Conservation (phyloP, 139 green algal species). For the Picochlorum sp. region DNA sequence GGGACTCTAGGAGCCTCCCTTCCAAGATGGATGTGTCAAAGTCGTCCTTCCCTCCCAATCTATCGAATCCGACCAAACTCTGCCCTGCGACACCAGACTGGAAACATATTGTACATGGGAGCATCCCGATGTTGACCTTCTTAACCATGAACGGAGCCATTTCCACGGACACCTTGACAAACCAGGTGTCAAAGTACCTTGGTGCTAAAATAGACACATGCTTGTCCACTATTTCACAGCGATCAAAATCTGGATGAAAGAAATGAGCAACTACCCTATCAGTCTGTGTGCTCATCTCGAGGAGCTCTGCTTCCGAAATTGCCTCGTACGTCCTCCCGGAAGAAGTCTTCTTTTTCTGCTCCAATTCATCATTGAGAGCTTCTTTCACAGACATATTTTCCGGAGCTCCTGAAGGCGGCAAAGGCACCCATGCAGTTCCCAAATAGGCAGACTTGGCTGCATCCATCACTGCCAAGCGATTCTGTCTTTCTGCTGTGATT, state of each 20-base stretch:
- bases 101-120: conserved; percentile 83
- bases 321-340: too few relatives aligned
- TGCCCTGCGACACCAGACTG: conserved; percentile 62
- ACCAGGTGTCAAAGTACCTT: conserved; percentile 82
- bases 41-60: conserved; percentile 66
- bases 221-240: conserved; percentile 94
- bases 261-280: too few relatives aligned
- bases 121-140: conserved; percentile 83
- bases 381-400: too few relatives aligned
- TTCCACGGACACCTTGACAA: conserved; percentile 82
- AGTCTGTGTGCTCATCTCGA: too few relatives aligned
- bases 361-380: too few relatives aligned
- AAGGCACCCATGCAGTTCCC: too few relatives aligned
- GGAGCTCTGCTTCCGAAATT: too few relatives aligned
- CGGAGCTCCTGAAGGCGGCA: conserved; percentile 32
- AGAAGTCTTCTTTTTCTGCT: too few relatives aligned
- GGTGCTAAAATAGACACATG: conserved; percentile 62
- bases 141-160: conserved; percentile 87
- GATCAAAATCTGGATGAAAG: conserved; percentile 91
- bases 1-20: conserved; percentile 24
- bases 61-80: conserved; percentile 80
- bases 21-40: conserved; percentile 24
- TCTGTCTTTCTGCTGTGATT: conserved; percentile 14
- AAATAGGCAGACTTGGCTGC: conserved; percentile 22
- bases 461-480: neutral